A percentile compares a stretch with the other conserved stretches of the same genome.
Conservation (phyloP, 1,284 basidiomycete genomes). For the Pterulicium gracile region DNA sequence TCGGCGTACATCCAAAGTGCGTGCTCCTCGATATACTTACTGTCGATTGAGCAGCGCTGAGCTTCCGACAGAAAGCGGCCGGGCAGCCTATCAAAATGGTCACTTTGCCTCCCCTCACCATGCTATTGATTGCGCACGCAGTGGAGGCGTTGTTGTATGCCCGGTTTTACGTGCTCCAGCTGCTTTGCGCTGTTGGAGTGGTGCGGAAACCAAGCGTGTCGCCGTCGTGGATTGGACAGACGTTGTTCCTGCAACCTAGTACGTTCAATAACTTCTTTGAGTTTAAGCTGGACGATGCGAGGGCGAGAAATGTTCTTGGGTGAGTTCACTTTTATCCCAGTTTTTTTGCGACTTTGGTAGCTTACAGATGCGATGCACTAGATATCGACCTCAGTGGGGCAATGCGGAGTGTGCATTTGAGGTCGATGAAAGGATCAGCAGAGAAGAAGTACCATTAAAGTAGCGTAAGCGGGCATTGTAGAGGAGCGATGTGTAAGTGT, state of each 20-base stretch:
- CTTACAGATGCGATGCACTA: too few relatives aligned
- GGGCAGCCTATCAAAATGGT: constrained; percentile 15
- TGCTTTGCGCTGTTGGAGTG: constrained; percentile 12
- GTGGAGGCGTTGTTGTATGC: constrained; percentile 20
- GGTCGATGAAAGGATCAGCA: too few relatives aligned
- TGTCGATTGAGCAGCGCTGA: too few relatives aligned
- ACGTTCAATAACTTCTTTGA: constrained; percentile 22
- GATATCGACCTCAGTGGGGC: constrained; percentile 23
- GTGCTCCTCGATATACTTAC: background rate
- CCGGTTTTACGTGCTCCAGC: constrained; percentile 19
- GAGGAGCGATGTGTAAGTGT: too few relatives aligned
- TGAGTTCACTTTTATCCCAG: constrained; percentile 6
- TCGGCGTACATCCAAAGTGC: constrained; percentile 20
- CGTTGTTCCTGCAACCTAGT: constrained; percentile 21
- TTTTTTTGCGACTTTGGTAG: background rate
- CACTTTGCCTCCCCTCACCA: constrained; percentile 18
- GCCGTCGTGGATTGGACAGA: constrained; percentile 21
- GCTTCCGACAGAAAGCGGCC: constrained; percentile 9
- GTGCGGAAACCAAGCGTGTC: constrained; percentile 14
- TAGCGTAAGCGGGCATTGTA: too few relatives aligned
- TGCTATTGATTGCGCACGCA: constrained; percentile 20
- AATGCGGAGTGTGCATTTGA: constrained; percentile 20
- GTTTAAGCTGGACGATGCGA: constrained; percentile 21
- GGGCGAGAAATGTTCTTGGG: constrained; percentile 22
- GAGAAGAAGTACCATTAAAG: too few relatives aligned